Conservation (phyloP, 176 grass and related monocot species). For the Cenchrus purpureus region DNA sequence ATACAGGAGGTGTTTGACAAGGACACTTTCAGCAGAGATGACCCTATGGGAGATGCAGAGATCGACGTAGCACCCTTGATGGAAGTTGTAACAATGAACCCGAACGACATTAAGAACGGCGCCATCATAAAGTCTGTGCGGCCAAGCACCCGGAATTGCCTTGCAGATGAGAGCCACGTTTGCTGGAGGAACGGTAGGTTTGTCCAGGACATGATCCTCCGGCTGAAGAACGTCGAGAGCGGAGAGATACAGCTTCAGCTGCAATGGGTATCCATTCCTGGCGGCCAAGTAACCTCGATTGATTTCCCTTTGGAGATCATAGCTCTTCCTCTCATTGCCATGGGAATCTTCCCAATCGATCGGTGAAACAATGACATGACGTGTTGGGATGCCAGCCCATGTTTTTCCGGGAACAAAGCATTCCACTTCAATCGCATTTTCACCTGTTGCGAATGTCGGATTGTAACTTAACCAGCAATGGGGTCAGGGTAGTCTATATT, state of each 20-base stretch:
- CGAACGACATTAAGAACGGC: too few species aligned
- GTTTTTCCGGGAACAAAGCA: neutral
- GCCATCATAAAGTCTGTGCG: too few species aligned
- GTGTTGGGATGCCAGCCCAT: neutral
- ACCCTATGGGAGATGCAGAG: too few species aligned
- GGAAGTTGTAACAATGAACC: too few species aligned
- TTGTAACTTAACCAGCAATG: conserved; percentile 38
- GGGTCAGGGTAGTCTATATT: conserved; percentile 22
- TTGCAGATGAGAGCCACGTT: too few species aligned
- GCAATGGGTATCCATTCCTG: conserved; percentile 61
- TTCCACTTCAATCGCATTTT: conserved; percentile 16
- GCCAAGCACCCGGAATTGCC: too few species aligned
- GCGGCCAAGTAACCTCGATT: neutral
- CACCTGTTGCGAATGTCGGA: conserved; percentile 17
- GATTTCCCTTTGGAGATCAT: neutral
- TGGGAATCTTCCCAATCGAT: neutral
- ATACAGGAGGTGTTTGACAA: too few species aligned
- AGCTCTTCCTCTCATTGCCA: neutral
- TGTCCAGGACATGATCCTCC: conserved; percentile 74
- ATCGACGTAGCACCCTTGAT: too few species aligned
- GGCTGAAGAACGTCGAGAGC: conserved; percentile 82
- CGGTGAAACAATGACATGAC: neutral
- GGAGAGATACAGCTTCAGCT: conserved; percentile 82
- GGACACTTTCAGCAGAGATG: too few species aligned
- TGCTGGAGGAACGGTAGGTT: too few species aligned